Percentiles rank a stretch among this genome's conserved stretches.
phyloP scores from a whole-genome alignment of 73 alveolate species.

The Effrenium voratum region DNA sequence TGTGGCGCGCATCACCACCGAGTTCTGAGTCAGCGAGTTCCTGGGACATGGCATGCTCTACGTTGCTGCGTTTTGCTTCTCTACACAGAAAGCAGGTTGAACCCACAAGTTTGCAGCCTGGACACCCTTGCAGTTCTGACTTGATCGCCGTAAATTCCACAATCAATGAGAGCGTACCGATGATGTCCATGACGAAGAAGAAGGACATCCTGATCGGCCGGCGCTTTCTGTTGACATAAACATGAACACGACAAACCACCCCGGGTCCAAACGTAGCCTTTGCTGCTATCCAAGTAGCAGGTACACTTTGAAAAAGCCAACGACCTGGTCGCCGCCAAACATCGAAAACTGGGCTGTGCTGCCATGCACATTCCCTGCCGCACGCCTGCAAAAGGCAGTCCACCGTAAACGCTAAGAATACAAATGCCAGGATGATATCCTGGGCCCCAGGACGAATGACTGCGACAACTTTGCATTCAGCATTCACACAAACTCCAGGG shows the following conservation, averaged over 20 bases:
- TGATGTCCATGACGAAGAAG: slow-evolving; percentile 69
- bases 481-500: too few relatives aligned
- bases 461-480: too few relatives aligned
- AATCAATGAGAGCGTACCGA: slow-evolving; percentile 37
- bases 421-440: slow-evolving; percentile 15
- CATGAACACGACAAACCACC: neutral
- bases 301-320: slow-evolving; percentile 15
- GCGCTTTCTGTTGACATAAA: neutral
- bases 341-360: too few relatives aligned
- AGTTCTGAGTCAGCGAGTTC: slow-evolving; percentile 66
- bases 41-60: neutral
- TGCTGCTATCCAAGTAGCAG: neutral
- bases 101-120: neutral
- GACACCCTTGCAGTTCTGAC: slow-evolving; percentile 12
- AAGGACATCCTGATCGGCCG: slow-evolving; percentile 17
- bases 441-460: too few relatives aligned
- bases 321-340: too few relatives aligned
- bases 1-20: slow-evolving; percentile 91
- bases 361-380: too few relatives aligned
- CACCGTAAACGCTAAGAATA: slow-evolving; percentile 24
- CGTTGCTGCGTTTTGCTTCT: neutral
- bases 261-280: neutral
- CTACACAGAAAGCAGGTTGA: neutral
- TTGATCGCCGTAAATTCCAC: slow-evolving; percentile 26
- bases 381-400: slow-evolving; percentile 45